phyloP scores from a whole-genome alignment of 1,139 yeast genomes.

The Candida sanyaensis region DNA sequence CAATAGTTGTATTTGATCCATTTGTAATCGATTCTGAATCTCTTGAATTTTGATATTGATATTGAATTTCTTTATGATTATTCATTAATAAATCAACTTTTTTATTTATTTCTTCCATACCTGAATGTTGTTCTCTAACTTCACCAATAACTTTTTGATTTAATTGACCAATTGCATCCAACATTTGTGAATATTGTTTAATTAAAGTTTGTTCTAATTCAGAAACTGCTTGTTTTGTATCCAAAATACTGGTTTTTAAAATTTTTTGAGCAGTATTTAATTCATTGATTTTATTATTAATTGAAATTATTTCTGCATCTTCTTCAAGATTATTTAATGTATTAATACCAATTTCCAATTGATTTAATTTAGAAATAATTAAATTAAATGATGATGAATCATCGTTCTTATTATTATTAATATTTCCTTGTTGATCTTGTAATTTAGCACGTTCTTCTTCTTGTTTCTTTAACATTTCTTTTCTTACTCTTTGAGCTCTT shows the following conservation, averaged over 20 bases:
- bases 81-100: slow-evolving; percentile 47
- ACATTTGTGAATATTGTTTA: slow-evolving; percentile 38
- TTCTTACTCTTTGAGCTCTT: slow-evolving; percentile 28
- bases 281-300: slow-evolving; percentile 1
- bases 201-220: slow-evolving; percentile 28
- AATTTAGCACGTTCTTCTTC: slow-evolving; percentile 7
- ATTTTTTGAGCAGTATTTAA: slow-evolving; percentile 1
- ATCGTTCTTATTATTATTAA: too few relatives aligned
- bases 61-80: slow-evolving; percentile 41
- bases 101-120: slow-evolving; percentile 33
- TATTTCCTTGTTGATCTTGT: not conserved
- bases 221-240: slow-evolving; percentile 3
- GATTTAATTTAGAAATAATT: slow-evolving; percentile 6
- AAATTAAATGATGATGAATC: not conserved
- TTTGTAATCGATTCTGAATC: not conserved
- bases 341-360: slow-evolving; percentile 4
- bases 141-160: slow-evolving; percentile 47
- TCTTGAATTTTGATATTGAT: slow-evolving; percentile 26
- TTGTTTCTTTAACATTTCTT: slow-evolving; percentile 19
- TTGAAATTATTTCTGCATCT: not conserved
- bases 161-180: slow-evolving; percentile 32
- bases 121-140: slow-evolving; percentile 44
- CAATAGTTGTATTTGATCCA: slow-evolving; percentile 5
- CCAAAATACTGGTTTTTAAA: slow-evolving; percentile 1
- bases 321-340: slow-evolving; percentile 1